Evolutionary conservation across 2,329 filamentous ascomycete genomes (phyloP).

Genomic region (Aspergillus sp.): DNA sequence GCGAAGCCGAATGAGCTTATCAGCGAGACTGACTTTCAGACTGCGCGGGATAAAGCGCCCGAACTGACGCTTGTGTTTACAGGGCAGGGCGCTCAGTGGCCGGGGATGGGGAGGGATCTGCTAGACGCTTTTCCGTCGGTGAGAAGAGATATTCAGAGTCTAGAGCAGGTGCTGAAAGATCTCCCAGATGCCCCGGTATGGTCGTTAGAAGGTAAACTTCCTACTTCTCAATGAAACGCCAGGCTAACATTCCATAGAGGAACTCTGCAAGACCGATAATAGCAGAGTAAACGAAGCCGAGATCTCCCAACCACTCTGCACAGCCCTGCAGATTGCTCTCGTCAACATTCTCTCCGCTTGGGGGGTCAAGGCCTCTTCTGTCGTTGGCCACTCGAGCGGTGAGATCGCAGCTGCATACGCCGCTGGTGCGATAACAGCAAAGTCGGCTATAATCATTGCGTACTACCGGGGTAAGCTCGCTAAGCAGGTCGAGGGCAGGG

Average conservation of each 20-base stretch:
- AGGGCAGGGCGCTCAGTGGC: constrained; percentile 40
- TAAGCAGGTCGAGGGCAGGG: constrained; percentile 8
- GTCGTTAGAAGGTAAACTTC: background rate
- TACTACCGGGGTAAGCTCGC: constrained; percentile 28
- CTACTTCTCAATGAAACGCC: background rate
- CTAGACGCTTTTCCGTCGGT: background rate
- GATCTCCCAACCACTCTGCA: constrained; percentile 37
- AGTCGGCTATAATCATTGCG: constrained; percentile 25
- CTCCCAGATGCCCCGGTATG: background rate
- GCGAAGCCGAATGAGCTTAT: background rate
- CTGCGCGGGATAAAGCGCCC: background rate
- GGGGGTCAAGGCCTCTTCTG: constrained; percentile 28
- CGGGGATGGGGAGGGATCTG: constrained; percentile 33
- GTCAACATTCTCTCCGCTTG: constrained; percentile 32
- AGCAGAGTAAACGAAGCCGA: constrained; percentile 29
- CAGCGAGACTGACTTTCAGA: background rate
- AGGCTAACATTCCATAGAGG: constrained; percentile 7
- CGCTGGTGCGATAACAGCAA: constrained; percentile 26
- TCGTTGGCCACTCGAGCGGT: constrained; percentile 42
- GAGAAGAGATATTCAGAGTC: background rate
- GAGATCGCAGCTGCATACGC: constrained; percentile 45
- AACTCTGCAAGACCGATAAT: constrained; percentile 8
- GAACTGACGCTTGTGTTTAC: constrained; percentile 13
- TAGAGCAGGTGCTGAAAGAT: background rate
- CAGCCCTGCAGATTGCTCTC: constrained; percentile 40